phyloP scores from a whole-genome alignment of 106 monocot species.

The Acorus calamus region DNA sequence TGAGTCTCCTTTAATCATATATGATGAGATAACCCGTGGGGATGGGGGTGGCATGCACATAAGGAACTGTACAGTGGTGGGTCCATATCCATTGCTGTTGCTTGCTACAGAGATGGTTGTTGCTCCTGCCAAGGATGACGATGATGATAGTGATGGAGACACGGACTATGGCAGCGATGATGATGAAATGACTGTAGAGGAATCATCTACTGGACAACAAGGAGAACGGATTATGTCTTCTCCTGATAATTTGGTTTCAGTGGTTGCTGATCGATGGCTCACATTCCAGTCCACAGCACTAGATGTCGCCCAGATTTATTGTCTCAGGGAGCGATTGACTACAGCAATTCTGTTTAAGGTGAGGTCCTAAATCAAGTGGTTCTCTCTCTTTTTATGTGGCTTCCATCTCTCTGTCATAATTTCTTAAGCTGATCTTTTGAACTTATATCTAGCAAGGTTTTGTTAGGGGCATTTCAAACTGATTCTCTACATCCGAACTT shows the following conservation, averaged over 20 bases:
- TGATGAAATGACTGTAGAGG: constrained; percentile 27
- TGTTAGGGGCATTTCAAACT: no score
- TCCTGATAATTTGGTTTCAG: constrained; percentile 68
- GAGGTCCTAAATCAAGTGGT: constrained; percentile 1
- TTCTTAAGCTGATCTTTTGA: no score
- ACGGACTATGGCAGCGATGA: constrained; percentile 41
- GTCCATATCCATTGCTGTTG: constrained; percentile 64
- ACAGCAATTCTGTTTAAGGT: constrained; percentile 84
- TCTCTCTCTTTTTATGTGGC: no score
- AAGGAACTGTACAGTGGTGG: constrained; percentile 57
- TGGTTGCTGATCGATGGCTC: constrained; percentile 86
- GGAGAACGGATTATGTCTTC: constrained; percentile 72
- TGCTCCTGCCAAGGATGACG: constrained; percentile 48
- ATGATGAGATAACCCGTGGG: constrained; percentile 88
- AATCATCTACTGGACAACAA: constrained; percentile 12
- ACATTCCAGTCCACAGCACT: constrained; percentile 70
- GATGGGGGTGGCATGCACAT: constrained; percentile 66
- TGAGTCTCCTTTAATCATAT: constrained; percentile 41
- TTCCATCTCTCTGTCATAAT: no score
- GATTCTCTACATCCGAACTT: no score
- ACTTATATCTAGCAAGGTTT: no score
- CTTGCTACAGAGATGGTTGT: constrained; percentile 76
- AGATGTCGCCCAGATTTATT: constrained; percentile 95
- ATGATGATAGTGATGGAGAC: constrained; percentile 37
- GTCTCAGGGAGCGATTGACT: constrained; percentile 65